Conservation (phyloP, 1,284 basidiomycete species). For the Xerocomus alliaceus region DNA sequence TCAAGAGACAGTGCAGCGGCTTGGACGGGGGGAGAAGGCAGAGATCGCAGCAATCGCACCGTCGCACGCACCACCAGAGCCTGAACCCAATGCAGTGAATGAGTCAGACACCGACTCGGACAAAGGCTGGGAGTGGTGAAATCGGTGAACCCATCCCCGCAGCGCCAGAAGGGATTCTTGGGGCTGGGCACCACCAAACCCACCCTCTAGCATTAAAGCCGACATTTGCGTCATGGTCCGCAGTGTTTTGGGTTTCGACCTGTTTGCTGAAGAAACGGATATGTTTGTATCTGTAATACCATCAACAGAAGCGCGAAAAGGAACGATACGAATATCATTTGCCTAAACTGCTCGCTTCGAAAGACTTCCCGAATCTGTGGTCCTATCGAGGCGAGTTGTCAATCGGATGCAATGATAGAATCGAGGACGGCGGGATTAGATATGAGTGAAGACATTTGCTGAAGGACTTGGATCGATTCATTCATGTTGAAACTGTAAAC, state of each 20-base stretch:
- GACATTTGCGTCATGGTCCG: conserved; percentile 86
- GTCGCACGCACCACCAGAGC: too few relatives aligned
- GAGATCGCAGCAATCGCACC: too few relatives aligned
- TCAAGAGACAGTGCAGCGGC: too few relatives aligned
- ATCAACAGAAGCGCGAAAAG: not conserved
- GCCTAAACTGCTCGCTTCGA: conserved; percentile 79
- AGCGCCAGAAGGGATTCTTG: conserved; percentile 51
- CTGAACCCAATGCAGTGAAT: too few relatives aligned
- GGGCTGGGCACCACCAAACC: conserved; percentile 53
- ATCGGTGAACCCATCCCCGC: conserved; percentile 39
- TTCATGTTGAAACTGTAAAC: conserved; percentile 80
- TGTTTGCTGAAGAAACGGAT: conserved; percentile 31
- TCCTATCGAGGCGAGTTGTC: conserved; percentile 78
- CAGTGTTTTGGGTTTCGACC: conserved; percentile 79
- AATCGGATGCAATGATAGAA: conserved; percentile 82
- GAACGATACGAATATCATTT: conserved; percentile 69
- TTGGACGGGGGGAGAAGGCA: too few relatives aligned
- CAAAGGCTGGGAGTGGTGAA: too few relatives aligned
- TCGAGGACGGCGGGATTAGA: conserved; percentile 84
- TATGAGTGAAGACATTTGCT: conserved; percentile 79
- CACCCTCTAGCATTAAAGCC: conserved; percentile 56
- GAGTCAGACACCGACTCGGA: too few relatives aligned
- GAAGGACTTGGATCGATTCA: conserved; percentile 79
- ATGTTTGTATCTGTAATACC: too few relatives aligned
- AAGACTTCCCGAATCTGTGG: conserved; percentile 83